Base-by-base conservation (phyloP, 352 stramenopile species). In the Phytophthora sansomeana region DNA sequence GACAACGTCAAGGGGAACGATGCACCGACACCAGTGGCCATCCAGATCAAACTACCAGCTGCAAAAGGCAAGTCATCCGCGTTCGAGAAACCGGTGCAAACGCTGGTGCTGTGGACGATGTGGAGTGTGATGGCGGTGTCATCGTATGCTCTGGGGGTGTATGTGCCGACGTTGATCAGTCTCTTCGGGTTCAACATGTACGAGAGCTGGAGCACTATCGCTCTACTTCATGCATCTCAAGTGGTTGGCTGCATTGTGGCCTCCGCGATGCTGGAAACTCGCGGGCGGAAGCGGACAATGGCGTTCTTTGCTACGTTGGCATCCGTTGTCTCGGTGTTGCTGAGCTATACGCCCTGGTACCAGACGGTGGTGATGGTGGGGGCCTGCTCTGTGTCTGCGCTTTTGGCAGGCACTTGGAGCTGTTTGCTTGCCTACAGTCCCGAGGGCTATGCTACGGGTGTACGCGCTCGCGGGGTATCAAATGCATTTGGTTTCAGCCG, bases 141-240 rank as follows among this genome's bases (percentile, higher is more conserved):
- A 8, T 80, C 67, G 16, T 83, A 79, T 39, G 75, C 71, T 10
- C 36, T 78, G 28, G 66, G 64, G 4, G 56, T 68, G 46, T 77
- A 66, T 11, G 48, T 74, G 11, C 69, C 69, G 16, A 77, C 69
- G 8, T 56, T 77, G 28, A 71, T 74, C n/a, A 77, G 69, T n/a
- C 48, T 74, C 42, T 68, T 55, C 14, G 69, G 65, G 4, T 77
- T 77, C 49, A 74, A 77, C 44, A 72, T 77, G 63, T 77, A 66
- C 59, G 69, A 63, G 19, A 51, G 10, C 17, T 74, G 64, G 69
- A 59, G 19, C n/a, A 74, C 69, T 0, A 59, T 67, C 35, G 53
- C 44, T 11, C 21, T 72, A 32, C 28, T 77, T 4, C 59, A 72
- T 36, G 69, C 32, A 16, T 56, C 44, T 0, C 59, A 77, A 44